Evolutionary conservation across 192 early-diverging fungal genomes (phyloP).

Genomic region (Coemansia sp.): DNA sequence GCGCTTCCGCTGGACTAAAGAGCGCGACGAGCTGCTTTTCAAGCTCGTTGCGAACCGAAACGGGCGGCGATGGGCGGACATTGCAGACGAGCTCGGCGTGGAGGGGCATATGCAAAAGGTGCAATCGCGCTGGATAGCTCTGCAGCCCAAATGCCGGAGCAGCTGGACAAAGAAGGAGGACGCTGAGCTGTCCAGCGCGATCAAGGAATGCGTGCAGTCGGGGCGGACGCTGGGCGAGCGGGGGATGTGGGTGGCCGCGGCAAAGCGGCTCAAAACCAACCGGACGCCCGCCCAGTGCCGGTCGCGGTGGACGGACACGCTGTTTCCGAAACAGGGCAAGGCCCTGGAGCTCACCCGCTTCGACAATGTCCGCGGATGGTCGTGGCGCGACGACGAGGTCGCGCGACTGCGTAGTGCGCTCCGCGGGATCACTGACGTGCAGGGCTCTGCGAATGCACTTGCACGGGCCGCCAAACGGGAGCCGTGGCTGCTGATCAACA

Average conservation of each 20-base stretch:
- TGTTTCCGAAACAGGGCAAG: constrained; percentile 34
- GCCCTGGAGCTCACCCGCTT: constrained; percentile 20
- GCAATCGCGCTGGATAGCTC: constrained; percentile 26
- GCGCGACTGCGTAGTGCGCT: constrained; percentile 8
- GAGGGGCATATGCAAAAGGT: constrained; percentile 20
- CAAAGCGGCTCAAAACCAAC: constrained; percentile 21
- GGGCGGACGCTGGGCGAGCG: constrained; percentile 6
- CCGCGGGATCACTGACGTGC: neutral
- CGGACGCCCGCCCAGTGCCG: constrained; percentile 34
- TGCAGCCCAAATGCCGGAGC: constrained; percentile 20
- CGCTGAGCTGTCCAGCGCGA: constrained; percentile 12
- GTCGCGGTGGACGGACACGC: constrained; percentile 26
- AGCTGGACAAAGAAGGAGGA: constrained; percentile 36
- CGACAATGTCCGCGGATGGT: constrained; percentile 23
- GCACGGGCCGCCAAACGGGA: constrained; percentile 7
- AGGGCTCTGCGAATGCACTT: neutral
- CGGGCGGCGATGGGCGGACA: constrained; percentile 9
- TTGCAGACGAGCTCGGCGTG: constrained; percentile 33
- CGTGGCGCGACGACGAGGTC: constrained; percentile 20
- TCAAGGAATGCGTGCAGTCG: constrained; percentile 10
- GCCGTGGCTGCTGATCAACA: constrained; percentile 32
- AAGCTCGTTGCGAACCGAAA: constrained; percentile 18
- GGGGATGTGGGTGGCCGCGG: constrained; percentile 26
- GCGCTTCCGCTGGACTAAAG: constrained; percentile 34
- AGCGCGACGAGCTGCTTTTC: constrained; percentile 20